These are phyloP conservation scores for Withania somnifera DNA, from an alignment of 305 asterid genomes.

Conservation along the genomic window DNA sequence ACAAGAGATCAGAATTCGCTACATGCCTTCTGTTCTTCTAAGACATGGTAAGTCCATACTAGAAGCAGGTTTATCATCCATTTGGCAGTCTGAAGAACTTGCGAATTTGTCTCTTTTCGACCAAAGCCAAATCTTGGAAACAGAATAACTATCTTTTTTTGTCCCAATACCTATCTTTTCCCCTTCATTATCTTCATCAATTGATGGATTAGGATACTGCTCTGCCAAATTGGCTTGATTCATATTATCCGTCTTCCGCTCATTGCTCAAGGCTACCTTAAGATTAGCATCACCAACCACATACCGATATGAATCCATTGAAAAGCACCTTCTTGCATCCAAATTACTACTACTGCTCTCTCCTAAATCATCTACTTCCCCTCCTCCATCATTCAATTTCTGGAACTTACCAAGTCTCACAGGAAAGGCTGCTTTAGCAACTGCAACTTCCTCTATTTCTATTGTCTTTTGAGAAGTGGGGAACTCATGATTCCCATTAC, in stretches of 20 bases:
- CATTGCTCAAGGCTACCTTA: constrained; percentile 42
- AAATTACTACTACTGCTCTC: constrained; percentile 54
- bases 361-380: constrained; percentile 24
- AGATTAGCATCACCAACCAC: constrained; percentile 55
- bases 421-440: constrained; percentile 38
- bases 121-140: constrained; percentile 98
- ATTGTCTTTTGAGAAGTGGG: constrained; percentile 39
- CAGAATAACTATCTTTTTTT: constrained; percentile 85
- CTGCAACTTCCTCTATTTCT: constrained; percentile 41
- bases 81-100: constrained; percentile 37
- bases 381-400: constrained; percentile 23
- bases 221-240: constrained; percentile 6
- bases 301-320: constrained; percentile 78
- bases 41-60: constrained; percentile 47
- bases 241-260: constrained; percentile 1
- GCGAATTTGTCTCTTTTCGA: constrained; percentile 70
- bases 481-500: constrained; percentile 25
- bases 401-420: constrained; percentile 67
- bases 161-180: constrained; percentile 68
- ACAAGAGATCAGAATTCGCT: constrained; percentile 21
- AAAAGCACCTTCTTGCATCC: constrained; percentile 70
- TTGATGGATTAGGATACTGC: constrained; percentile 8
- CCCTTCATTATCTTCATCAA: constrained; percentile 40
- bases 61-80: constrained; percentile 31
- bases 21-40: constrained; percentile 42